Evolutionary conservation across 345 rosid species (phyloP).

Genomic region (Syzygium grande): DNA sequence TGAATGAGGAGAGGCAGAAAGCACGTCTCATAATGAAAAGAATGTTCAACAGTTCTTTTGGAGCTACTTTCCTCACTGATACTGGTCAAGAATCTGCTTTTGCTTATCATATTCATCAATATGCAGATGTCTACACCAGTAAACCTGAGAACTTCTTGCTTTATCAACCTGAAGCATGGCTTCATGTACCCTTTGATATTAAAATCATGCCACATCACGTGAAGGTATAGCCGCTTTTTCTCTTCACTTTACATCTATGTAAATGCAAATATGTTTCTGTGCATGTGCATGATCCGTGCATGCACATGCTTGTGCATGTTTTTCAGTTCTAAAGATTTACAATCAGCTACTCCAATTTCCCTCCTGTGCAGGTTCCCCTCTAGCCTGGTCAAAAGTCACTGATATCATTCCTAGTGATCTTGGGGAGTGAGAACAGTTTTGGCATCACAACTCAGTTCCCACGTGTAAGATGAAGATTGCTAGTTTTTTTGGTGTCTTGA

Average conservation of each 20-base stretch:
- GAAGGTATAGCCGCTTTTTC: constrained; percentile 42
- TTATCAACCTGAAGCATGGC: constrained; percentile 89
- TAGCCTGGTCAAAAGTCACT: background rate
- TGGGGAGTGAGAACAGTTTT: background rate
- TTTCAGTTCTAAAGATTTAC: background rate
- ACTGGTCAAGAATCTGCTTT: constrained; percentile 94
- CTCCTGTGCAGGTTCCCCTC: constrained; percentile 3
- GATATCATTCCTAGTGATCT: background rate
- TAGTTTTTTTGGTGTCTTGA: background rate
- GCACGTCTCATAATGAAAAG: constrained; percentile 63
- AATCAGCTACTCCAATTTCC: background rate
- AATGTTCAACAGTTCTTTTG: constrained; percentile 90
- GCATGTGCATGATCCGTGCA: background rate
- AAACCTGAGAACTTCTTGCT: constrained; percentile 86
- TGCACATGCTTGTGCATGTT: background rate
- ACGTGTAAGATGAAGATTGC: background rate
- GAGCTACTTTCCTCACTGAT: constrained; percentile 91
- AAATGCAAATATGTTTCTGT: background rate
- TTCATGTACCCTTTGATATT: constrained; percentile 78
- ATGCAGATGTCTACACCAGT: constrained; percentile 89
- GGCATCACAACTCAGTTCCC: background rate
- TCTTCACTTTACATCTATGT: background rate
- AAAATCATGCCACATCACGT: constrained; percentile 98
- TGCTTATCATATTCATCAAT: constrained; percentile 91
- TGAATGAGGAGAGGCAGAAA: constrained; percentile 68